Evolutionary conservation across 208 protist species (phyloP), one percentile per base, ranked within the genome.

Genomic region (Wallacemonas sp.): DNA sequence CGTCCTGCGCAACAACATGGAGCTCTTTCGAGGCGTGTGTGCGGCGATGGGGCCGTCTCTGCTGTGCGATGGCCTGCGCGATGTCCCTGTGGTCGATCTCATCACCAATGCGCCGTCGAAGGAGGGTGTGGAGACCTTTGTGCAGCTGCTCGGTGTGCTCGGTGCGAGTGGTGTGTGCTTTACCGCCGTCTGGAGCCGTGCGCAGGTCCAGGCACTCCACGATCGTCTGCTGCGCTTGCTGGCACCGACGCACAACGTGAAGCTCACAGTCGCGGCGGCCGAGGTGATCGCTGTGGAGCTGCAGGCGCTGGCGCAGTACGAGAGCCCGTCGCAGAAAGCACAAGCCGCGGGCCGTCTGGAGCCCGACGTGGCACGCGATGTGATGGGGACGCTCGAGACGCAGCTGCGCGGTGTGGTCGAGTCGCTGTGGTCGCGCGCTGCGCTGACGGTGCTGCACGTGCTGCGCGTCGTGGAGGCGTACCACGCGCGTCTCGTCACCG

Each of bases 221-320:
- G 16, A 6, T 0, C 23, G n/a, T 2, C 41, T 90, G 23, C n/a
- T 78, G 1, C 43, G 54, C 44, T 58, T 9, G 16, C 68, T 24
- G 26, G 32, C 21, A 26, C 16, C 36, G 38, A 27, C 23, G 24
- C 32, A n/a, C n/a, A n/a, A n/a, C 24, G 16, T 65, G 32, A 29
- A 2, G 27, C 17, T 81, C 1, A 75, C 70, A 16, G 69, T 78
- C 24, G 72, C 83, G 1, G 70, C 81, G 2, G 70, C 83, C 17
- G 88, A 92, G 48, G 72, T 92, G 12, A 58, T 80, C 44, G 85
- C 86, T 26, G 67, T 92, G 49, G 77, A 81, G 29, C 68, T 92
- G 16, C 60, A 41, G 43, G 65, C 46, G 32, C 57, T 80, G 36
- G 56, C 63, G 14, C 48, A 52, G n/a, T 21, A n/a, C 6, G 48